Evolutionary conservation across 108 stramenopile genomes (phyloP), one percentile per base, ranked within the genome.

Genomic region (Aurantiochytrium sp.): DNA sequence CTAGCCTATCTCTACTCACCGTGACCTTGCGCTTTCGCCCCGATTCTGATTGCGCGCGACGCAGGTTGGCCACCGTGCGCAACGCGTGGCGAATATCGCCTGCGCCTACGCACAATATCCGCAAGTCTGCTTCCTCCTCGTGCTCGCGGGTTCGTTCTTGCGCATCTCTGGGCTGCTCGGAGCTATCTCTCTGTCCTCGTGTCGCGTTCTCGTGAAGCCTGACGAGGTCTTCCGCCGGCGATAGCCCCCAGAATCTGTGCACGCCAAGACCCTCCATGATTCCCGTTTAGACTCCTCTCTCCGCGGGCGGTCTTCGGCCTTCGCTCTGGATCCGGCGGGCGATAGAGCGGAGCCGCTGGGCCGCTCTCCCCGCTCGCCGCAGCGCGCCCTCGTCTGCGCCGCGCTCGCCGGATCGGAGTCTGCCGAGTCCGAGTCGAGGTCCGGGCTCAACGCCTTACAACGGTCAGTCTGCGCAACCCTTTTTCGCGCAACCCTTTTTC

Each of bases 51-150:
- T 65, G 59, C 27, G 4, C 4, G 8, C 89, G 90, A 19, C 54
- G 52, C 3, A 85, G 45, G 36, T 55, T 55, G 0, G 91, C 68
- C 12, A 91, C 37, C 6, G 93, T 94, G 34, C 89, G 87, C 32
- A 94, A 41, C 0, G 91, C 59, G 41, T 92, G 92, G 0, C 93
- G 89, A 8, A 91, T 68, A 55, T 94, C 93, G 4, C 90, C 89
- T 15, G 86, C 42, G 19, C 86, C 42, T 2, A 89, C 21, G 30
- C 90, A 39, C 27, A 91, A 86, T 4, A 92, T 32, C 4, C 55
- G 52, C 1, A 54, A 2, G 0, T 41, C 54, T 17, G 21, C 55
- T 32, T 68, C 37, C 19, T 55, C 19, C 4, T 45, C 2, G 50
- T 31, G 19, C 19, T 27, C 19, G n/a, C n/a, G n/a, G n/a, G n/a